A percentile compares a stretch with the other conserved stretches of the same genome.
phyloP scores from a whole-genome alignment of 2,329 filamentous ascomycete species.

The Claviceps citrina region DNA sequence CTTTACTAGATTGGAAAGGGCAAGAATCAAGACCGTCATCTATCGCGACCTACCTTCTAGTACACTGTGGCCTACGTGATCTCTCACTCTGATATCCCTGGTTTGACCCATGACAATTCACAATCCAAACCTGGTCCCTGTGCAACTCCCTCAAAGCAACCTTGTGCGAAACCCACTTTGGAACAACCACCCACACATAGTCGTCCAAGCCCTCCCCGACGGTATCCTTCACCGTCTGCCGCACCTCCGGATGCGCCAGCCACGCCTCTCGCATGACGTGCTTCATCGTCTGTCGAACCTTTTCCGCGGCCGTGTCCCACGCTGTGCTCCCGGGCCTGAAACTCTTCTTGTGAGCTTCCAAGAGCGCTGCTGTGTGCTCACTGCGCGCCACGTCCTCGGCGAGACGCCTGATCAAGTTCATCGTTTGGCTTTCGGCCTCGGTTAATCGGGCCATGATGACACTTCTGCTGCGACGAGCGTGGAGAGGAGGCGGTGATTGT shows the following conservation, averaged over 20 bases:
- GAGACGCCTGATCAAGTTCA: slow-evolving; percentile 4
- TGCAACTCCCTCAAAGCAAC: slow-evolving; percentile 2
- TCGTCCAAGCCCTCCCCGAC: slow-evolving; percentile 8
- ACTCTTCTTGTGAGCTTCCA: background rate
- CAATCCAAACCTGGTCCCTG: slow-evolving; percentile 7
- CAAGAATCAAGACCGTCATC: too few species aligned
- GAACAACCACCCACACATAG: slow-evolving; percentile 9
- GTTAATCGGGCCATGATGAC: slow-evolving; percentile 5
- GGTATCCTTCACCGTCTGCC: slow-evolving; percentile 5
- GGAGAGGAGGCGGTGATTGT: background rate
- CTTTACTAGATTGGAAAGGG: too few species aligned
- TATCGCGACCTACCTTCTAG: too few species aligned
- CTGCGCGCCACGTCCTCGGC: slow-evolving; percentile 4
- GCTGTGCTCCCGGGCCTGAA: background rate
- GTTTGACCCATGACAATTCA: too few species aligned
- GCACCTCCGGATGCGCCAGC: slow-evolving; percentile 5
- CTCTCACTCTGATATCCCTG: too few species aligned
- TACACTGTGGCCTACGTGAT: too few species aligned
- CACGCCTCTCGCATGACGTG: slow-evolving; percentile 5
- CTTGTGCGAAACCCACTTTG: slow-evolving; percentile 8
- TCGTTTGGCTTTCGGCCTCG: slow-evolving; percentile 5
- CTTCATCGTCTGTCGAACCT: slow-evolving; percentile 6
- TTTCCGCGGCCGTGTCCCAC: slow-evolving; percentile 5
- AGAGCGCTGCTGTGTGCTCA: slow-evolving; percentile 2
- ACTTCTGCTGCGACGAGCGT: slow-evolving; percentile 3